Conservation (phyloP, 805 yeast species). For the Saccharomycopsis lassenensis region DNA sequence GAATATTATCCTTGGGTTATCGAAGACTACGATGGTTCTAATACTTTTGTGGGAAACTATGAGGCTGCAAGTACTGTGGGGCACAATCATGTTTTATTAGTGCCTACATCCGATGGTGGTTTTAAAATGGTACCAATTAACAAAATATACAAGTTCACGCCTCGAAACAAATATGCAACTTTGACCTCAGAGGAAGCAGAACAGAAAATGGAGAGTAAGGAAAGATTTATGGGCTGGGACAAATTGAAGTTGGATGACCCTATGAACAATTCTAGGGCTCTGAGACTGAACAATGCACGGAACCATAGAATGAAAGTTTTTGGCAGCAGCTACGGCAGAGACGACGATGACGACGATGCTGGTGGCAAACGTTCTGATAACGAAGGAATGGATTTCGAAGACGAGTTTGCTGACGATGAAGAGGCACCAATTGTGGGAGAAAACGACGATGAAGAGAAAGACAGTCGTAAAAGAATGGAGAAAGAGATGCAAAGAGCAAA, state of each 20-base stretch:
- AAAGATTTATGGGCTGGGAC: slow-evolving; percentile 94
- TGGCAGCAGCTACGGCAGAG: slow-evolving; percentile 25
- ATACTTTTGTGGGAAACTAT: slow-evolving; percentile 91
- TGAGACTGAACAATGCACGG: slow-evolving; percentile 23
- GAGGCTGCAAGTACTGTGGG: slow-evolving; percentile 63
- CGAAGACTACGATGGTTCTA: slow-evolving; percentile 91
- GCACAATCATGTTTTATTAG: slow-evolving; percentile 64
- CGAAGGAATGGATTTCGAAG: slow-evolving; percentile 90
- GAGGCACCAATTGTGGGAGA: slow-evolving; percentile 82
- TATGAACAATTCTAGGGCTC: slow-evolving; percentile 36
- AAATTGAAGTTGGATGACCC: slow-evolving; percentile 64
- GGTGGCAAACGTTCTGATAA: slow-evolving; percentile 60
- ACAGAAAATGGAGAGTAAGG: slow-evolving; percentile 72
- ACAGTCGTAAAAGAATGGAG: slow-evolving; percentile 74
- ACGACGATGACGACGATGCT: slow-evolving; percentile 30
- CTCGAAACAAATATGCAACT: slow-evolving; percentile 87
- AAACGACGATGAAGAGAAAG: slow-evolving; percentile 74
- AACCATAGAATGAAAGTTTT: slow-evolving; percentile 30
- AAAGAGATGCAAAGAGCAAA: slow-evolving; percentile 78
- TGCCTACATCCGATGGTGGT: slow-evolving; percentile 67
- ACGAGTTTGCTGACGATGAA: slow-evolving; percentile 97
- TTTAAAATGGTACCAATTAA: slow-evolving; percentile 94
- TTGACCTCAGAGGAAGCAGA: slow-evolving; percentile 95
- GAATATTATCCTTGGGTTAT: slow-evolving; percentile 97
- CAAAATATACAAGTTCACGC: slow-evolving; percentile 86